These are phyloP conservation scores for Cercophora samala DNA, from an alignment of 495 filamentous ascomycete species.

Conservation along the genomic window DNA sequence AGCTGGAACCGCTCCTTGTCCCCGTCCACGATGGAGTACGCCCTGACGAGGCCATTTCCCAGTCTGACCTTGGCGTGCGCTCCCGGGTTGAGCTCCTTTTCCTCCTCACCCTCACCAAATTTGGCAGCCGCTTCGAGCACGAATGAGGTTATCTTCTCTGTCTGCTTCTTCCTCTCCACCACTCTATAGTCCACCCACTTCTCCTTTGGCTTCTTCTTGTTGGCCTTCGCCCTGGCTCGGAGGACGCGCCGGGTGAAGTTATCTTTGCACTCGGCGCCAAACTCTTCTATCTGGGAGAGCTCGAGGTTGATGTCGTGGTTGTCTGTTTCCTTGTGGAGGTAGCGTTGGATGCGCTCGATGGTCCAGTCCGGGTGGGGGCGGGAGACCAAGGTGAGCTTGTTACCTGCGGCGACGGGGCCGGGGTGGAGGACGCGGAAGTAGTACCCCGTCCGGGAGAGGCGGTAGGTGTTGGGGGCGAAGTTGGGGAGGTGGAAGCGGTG, in stretches of 20 bases:
- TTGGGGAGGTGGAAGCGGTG: constrained; percentile 53
- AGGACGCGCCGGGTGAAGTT: constrained; percentile 40
- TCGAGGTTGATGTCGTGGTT: constrained; percentile 45
- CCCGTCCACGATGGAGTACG: constrained; percentile 50
- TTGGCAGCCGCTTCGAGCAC: constrained; percentile 36
- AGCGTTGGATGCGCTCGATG: constrained; percentile 54
- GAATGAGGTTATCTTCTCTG: constrained; percentile 40
- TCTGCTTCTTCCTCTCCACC: constrained; percentile 43
- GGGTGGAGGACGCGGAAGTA: constrained; percentile 51
- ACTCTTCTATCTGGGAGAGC: constrained; percentile 42
- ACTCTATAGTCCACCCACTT: constrained; percentile 46
- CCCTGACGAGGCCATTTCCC: constrained; percentile 42
- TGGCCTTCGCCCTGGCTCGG: constrained; percentile 32
- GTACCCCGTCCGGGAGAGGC: constrained; percentile 52
- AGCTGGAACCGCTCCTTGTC: constrained; percentile 41
- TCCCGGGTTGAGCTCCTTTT: constrained; percentile 28
- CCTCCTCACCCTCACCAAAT: constrained; percentile 19
- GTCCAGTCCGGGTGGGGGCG: constrained; percentile 51
- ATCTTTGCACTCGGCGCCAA: constrained; percentile 47
- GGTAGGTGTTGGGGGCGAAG: constrained; percentile 53
- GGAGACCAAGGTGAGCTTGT: constrained; percentile 44
- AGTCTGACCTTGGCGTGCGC: constrained; percentile 46
- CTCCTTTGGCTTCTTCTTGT: constrained; percentile 21
- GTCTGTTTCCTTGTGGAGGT: constrained; percentile 46
- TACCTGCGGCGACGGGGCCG: constrained; percentile 48